Evolutionary conservation across 148 eudicot species (phyloP).

Genomic region (Vaccinium vitisidaea): DNA sequence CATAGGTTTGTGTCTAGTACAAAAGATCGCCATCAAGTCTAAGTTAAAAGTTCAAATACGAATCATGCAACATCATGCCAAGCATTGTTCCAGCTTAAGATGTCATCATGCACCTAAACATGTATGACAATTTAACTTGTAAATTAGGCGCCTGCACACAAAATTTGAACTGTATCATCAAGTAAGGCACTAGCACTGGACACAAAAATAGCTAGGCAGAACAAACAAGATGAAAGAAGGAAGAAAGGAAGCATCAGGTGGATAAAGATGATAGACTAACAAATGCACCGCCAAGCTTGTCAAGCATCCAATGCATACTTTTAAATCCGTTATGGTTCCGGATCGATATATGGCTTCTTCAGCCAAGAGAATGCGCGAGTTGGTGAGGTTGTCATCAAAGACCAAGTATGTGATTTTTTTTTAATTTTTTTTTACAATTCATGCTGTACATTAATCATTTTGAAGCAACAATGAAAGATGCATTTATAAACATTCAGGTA

Average conservation of each 20-base stretch:
- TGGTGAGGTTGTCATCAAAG: slow-evolving; percentile 27
- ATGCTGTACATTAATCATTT: neutral
- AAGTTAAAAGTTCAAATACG: neutral
- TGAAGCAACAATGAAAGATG: neutral
- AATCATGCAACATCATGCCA: neutral
- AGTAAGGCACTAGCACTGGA: neutral
- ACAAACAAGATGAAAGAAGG: neutral
- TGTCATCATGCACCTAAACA: neutral
- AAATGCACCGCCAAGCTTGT: slow-evolving; percentile 51
- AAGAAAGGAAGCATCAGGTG: neutral
- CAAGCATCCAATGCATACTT: slow-evolving; percentile 43
- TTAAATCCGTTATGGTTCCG: slow-evolving; percentile 35
- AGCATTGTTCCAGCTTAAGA: neutral
- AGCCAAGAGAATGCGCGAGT: slow-evolving; percentile 35
- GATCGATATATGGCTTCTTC: slow-evolving; percentile 28
- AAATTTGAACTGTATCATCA: neutral
- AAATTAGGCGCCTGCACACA: slow-evolving; percentile 36
- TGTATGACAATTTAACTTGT: neutral
- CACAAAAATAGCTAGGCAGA: neutral
- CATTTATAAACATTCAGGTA: slow-evolving; percentile 23
- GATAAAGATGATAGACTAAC: slow-evolving; percentile 19
- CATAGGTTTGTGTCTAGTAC: neutral
- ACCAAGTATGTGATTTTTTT: slow-evolving; percentile 30
- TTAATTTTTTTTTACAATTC: neutral
- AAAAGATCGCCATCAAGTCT: neutral